Evolutionary conservation across 176 grass and related monocot species (phyloP).

Genomic region (Oryza nivara): DNA sequence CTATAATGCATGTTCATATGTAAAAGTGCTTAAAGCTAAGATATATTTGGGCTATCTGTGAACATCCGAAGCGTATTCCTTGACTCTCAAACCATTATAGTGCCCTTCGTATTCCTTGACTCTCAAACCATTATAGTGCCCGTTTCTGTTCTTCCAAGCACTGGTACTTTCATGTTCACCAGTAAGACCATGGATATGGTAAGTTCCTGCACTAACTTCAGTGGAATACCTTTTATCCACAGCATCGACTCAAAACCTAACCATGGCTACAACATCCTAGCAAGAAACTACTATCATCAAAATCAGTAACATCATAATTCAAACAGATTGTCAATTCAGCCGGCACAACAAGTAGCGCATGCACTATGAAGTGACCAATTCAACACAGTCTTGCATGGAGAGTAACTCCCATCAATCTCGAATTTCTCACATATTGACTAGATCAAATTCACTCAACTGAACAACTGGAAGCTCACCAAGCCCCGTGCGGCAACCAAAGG

Average conservation of each 20-base stretch:
- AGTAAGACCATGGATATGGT: background rate
- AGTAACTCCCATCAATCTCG: background rate
- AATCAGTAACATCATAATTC: conserved; percentile 11
- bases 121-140: background rate
- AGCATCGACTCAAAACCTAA: background rate
- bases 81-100: background rate
- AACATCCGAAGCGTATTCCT: background rate
- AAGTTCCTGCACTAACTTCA: conserved; percentile 20
- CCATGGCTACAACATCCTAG: background rate
- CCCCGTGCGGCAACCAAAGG: background rate
- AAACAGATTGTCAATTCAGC: conserved; percentile 1
- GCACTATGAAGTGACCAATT: conserved; percentile 7
- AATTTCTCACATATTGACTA: background rate
- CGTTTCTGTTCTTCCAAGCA: conserved; percentile 7
- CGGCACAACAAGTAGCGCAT: conserved; percentile 19
- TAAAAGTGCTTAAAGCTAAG: conserved; percentile 14
- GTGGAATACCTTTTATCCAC: background rate
- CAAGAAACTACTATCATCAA: conserved; percentile 9
- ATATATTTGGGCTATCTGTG: background rate
- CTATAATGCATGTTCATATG: background rate
- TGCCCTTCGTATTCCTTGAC: background rate
- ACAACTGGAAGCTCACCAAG: background rate
- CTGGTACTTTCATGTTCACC: background rate
- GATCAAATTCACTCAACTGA: conserved; percentile 1
- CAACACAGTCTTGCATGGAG: background rate